Evolutionary conservation across 2,329 filamentous ascomycete genomes (phyloP), one percentile per base, ranked within the genome.

Genomic region (Cladosporium sp.): DNA sequence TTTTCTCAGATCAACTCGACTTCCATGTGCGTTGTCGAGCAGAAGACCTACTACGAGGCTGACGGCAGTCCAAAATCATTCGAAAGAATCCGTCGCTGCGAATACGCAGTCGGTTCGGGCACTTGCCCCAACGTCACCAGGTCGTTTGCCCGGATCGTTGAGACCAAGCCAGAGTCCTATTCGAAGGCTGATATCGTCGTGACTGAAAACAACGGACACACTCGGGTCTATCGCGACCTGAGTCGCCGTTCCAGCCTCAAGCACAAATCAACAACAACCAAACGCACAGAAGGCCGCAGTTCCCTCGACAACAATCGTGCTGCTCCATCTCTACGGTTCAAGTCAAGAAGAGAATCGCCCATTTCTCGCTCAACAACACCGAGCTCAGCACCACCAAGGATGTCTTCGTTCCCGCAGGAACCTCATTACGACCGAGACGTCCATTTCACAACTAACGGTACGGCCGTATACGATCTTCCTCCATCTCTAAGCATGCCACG

Each of bases 11-110:
- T 4, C 22, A 28, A 28, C 4, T 11, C 35, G 16, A n/a, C 34
- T 38, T 54, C 54, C n/a, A 67, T 67, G 64, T 67, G 64, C 46
- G 53, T 66, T 28, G 52, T 67, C 44, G 62, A 66, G 35, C 56
- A 52, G 37, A 62, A 59, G 49, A 62, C 60, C 18, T 64, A 66
- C 54, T 34, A 59, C 45, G 58, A 63, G 52, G 28, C 59, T 9
- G 58, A 61, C 50, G 58, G 58, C 16, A 57, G 49, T 8, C 55
- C 54, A 22, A 56, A 61, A 32, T 58, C 45, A 8, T 42, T 58
- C 19, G 59, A 62, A 34, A 60, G 49, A 28, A 37, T 53, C 6
- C 58, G 53, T 43, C 56, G 49, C 45, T 66, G 64, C 56, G 54
- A 54, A 22, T 54, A 57, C 28, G 61, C 61, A 44, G 48, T 52